Conservation (phyloP, 2,329 filamentous ascomycete genomes). For the Aspergillus caelatus region DNA sequence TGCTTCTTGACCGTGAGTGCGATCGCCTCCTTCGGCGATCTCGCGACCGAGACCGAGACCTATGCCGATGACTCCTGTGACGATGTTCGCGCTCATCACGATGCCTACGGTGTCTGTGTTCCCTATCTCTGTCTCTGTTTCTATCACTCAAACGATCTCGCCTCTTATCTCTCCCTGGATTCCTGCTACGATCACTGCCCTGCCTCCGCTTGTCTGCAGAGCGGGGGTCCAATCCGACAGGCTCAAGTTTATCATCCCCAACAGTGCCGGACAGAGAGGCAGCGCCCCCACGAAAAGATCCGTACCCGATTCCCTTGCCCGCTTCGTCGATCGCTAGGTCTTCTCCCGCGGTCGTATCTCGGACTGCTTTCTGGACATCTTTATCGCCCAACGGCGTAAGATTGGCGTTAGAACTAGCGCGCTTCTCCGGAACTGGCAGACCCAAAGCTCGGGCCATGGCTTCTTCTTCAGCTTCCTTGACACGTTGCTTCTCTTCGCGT, state of each 20-base stretch:
- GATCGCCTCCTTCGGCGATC: slow-evolving; percentile 30
- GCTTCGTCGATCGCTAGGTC: slow-evolving; percentile 27
- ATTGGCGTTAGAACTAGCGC: slow-evolving; percentile 66
- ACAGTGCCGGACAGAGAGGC: slow-evolving; percentile 31
- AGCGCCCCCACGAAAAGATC: slow-evolving; percentile 35
- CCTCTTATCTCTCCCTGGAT: slow-evolving; percentile 34
- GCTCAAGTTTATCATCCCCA: slow-evolving; percentile 31
- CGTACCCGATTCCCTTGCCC: slow-evolving; percentile 38
- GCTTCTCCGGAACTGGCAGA: slow-evolving; percentile 65
- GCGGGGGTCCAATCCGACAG: slow-evolving; percentile 25
- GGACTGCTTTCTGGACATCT: slow-evolving; percentile 59
- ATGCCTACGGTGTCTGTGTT: slow-evolving; percentile 52
- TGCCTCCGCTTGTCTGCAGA: slow-evolving; percentile 27
- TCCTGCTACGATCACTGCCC: slow-evolving; percentile 37
- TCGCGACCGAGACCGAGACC: slow-evolving; percentile 32
- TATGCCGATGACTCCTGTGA: slow-evolving; percentile 36
- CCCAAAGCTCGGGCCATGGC: slow-evolving; percentile 83
- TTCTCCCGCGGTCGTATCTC: slow-evolving; percentile 37
- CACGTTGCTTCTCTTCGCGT: slow-evolving; percentile 72
- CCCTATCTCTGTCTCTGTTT: slow-evolving; percentile 33
- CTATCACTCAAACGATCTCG: slow-evolving; percentile 31
- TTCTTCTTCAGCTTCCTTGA: slow-evolving; percentile 93
- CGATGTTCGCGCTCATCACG: slow-evolving; percentile 35
- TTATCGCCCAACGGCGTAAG: slow-evolving; percentile 64
- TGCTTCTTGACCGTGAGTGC: slow-evolving; percentile 33